Conservation (phyloP, 495 filamentous ascomycete genomes). For the Lasiosphaeria hispida region DNA sequence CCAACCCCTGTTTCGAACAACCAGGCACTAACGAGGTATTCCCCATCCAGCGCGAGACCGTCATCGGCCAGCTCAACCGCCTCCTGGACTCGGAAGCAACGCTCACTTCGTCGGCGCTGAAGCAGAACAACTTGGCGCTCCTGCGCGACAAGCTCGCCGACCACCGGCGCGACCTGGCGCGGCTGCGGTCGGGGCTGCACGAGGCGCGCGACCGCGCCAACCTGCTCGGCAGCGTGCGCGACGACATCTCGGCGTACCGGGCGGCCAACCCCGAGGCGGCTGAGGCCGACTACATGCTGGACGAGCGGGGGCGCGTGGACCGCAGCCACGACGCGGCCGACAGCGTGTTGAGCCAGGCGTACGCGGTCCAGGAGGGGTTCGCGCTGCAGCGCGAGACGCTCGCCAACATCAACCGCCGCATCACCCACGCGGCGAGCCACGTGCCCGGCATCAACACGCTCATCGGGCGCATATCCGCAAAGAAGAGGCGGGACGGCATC, state of each 20-base stretch:
- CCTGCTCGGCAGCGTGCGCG: conserved; percentile 85
- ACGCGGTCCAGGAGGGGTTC: conserved; percentile 94
- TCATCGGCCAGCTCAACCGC: conserved; percentile 79
- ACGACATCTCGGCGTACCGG: conserved; percentile 87
- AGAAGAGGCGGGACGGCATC: conserved; percentile 92
- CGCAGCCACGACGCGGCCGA: conserved; percentile 84
- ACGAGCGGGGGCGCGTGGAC: conserved; percentile 81
- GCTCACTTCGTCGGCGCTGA: conserved; percentile 82
- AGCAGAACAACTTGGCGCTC: conserved; percentile 89
- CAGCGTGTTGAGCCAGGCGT: conserved; percentile 90
- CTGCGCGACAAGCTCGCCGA: conserved; percentile 87
- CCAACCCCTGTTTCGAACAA: neutral
- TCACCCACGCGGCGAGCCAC: conserved; percentile 81
- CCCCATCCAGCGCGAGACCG: conserved; percentile 65
- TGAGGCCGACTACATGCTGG: conserved; percentile 96
- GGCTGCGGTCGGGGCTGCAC: conserved; percentile 64
- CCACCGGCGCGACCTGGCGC: conserved; percentile 77
- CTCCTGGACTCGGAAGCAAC: conserved; percentile 93
- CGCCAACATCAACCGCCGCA: conserved; percentile 80
- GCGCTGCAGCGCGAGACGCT: conserved; percentile 81
- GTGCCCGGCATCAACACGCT: conserved; percentile 91
- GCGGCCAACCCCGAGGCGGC: conserved; percentile 73
- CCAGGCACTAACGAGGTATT: conserved; percentile 10
- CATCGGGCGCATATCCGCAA: conserved; percentile 89
- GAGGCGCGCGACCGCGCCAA: conserved; percentile 82